Evolutionary conservation across 1,284 basidiomycete species (phyloP).

Genomic region (Thelephora terrestris): DNA sequence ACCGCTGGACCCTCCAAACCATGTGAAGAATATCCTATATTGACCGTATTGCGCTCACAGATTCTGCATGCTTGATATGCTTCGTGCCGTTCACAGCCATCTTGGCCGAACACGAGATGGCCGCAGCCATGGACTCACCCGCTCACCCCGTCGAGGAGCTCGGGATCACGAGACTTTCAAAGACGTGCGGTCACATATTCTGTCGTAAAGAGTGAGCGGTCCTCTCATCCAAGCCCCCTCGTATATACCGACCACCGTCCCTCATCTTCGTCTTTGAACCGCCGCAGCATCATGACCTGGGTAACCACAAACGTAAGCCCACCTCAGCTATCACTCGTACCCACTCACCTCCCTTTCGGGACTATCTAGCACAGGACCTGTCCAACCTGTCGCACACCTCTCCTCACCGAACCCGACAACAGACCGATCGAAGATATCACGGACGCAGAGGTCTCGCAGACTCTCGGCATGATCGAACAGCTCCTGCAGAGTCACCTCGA

Average conservation of each 20-base stretch:
- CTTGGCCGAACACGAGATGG: slow-evolving; percentile 63
- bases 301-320: not conserved
- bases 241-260: not conserved
- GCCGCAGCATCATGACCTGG: not conserved
- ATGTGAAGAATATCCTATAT: slow-evolving; percentile 18
- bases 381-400: not conserved
- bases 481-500: not conserved
- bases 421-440: not conserved
- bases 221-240: slow-evolving; percentile 4
- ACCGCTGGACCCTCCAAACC: slow-evolving; percentile 2
- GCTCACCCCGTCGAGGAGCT: slow-evolving; percentile 55
- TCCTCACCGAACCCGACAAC: not conserved
- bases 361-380: not conserved
- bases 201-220: slow-evolving; percentile 58
- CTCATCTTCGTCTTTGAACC: not conserved
- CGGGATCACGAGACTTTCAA: slow-evolving; percentile 51
- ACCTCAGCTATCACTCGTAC: too few relatives aligned
- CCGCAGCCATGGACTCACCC: slow-evolving; percentile 63
- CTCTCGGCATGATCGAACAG: not conserved
- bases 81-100: slow-evolving; percentile 51
- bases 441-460: not conserved
- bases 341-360: too few relatives aligned
- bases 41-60: slow-evolving; percentile 22
- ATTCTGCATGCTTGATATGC: slow-evolving; percentile 62
- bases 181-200: slow-evolving; percentile 61